Evolutionary conservation across 163 green algal genomes (phyloP).

Genomic region (Chlamydomonas reinhardtii): DNA sequence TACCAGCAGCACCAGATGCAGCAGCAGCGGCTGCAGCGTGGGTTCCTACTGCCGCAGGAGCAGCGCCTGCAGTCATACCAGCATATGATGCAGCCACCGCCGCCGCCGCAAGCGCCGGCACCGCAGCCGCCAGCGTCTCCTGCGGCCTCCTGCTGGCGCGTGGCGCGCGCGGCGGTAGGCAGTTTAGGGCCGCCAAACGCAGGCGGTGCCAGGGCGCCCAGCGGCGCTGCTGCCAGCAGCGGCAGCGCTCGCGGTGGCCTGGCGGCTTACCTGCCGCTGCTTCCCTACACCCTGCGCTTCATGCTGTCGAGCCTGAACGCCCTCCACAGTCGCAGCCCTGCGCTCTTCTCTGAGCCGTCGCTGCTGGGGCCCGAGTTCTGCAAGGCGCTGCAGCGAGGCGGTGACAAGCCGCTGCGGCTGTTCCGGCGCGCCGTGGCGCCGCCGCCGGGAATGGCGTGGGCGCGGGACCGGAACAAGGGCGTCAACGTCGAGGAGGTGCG

Average conservation of each 20-base stretch:
- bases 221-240: too few species aligned
- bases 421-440: neutral
- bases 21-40: neutral
- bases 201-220: too few species aligned
- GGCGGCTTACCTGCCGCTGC: neutral
- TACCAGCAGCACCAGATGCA: neutral
- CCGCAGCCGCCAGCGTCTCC: too few species aligned
- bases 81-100: neutral
- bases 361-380: neutral
- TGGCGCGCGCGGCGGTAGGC: too few species aligned
- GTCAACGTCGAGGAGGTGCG: neutral
- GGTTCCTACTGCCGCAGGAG: neutral
- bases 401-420: conserved; percentile 8
- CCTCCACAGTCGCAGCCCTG: neutral
- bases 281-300: neutral
- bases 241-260: neutral
- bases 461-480: neutral
- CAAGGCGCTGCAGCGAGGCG: neutral
- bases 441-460: neutral
- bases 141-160: too few species aligned
- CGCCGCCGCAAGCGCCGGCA: neutral
- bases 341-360: neutral
- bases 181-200: too few species aligned
- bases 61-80: neutral
- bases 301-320: neutral